These are phyloP conservation scores for Paecilomyces dactylethromorphus DNA, from an alignment of 2,329 filamentous ascomycete species.

Conservation along the genomic window DNA sequence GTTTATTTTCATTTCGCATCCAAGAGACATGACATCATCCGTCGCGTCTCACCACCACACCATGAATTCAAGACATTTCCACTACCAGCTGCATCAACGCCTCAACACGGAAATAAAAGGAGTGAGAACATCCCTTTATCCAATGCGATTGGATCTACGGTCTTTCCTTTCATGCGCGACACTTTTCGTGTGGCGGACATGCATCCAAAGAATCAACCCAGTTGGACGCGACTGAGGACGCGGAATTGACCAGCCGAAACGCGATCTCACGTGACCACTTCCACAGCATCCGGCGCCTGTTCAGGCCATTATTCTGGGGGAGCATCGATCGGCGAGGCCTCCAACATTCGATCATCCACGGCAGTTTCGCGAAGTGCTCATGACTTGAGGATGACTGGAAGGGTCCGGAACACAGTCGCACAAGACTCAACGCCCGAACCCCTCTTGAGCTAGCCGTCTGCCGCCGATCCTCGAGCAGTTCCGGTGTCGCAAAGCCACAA, in stretches of 20 bases:
- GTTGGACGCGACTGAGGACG: slow-evolving; percentile 11
- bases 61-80: background rate
- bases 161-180: slow-evolving; percentile 2
- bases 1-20: slow-evolving; percentile 5
- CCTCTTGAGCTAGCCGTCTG: slow-evolving; percentile 2
- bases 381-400: background rate
- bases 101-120: background rate
- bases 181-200: background rate
- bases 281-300: background rate
- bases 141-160: background rate
- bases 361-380: background rate
- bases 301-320: background rate
- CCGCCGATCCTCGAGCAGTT: slow-evolving; percentile 1
- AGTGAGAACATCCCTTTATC: background rate
- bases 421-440: background rate
- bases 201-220: background rate
- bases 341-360: background rate
- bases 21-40: slow-evolving; percentile 18
- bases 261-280: slow-evolving; percentile 24
- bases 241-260: slow-evolving; percentile 16
- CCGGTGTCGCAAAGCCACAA: slow-evolving; percentile 16
- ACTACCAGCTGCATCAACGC: background rate
- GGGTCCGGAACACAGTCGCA: background rate
- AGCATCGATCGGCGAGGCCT: background rate
- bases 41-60: slow-evolving; percentile 16